Evolutionary conservation across 1,284 basidiomycete species (phyloP).

Genomic region (Microbotryomycetes sp.): DNA sequence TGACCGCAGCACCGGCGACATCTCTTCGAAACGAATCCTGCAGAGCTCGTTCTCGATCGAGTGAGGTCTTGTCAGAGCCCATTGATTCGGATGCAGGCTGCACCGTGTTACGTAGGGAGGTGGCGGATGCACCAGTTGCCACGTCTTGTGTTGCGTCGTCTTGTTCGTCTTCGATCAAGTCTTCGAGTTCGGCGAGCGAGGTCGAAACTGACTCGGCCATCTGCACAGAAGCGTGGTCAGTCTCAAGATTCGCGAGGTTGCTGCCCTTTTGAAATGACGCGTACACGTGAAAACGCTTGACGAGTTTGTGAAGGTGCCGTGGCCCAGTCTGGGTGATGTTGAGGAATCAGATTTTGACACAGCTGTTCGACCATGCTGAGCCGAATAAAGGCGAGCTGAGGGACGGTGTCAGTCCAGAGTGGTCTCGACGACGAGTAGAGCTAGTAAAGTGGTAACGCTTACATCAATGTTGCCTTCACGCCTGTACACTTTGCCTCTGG

Average conservation of each 20-base stretch:
- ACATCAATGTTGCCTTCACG: slow-evolving; percentile 17
- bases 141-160: slow-evolving; percentile 3
- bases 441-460: not conserved
- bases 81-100: slow-evolving; percentile 11
- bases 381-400: slow-evolving; percentile 21
- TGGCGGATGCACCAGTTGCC: not conserved
- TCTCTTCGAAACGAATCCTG: too few species aligned
- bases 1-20: not conserved
- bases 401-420: not conserved
- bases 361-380: slow-evolving; percentile 11
- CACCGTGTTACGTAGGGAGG: slow-evolving; percentile 25
- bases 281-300: not conserved
- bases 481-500: slow-evolving; percentile 9
- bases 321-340: slow-evolving; percentile 13
- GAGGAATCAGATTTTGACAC: slow-evolving; percentile 11
- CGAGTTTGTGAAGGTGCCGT: not conserved
- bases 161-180: not conserved
- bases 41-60: slow-evolving; percentile 2
- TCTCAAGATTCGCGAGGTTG: too few species aligned
- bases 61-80: not conserved
- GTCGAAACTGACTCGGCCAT: not conserved
- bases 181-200: slow-evolving; percentile 1
- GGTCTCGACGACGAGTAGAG: not conserved
- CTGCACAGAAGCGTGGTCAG: too few species aligned
- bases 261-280: too few species aligned